Conservation (phyloP, 2,329 filamentous ascomycete genomes). For the Colletotrichum tanaceti region DNA sequence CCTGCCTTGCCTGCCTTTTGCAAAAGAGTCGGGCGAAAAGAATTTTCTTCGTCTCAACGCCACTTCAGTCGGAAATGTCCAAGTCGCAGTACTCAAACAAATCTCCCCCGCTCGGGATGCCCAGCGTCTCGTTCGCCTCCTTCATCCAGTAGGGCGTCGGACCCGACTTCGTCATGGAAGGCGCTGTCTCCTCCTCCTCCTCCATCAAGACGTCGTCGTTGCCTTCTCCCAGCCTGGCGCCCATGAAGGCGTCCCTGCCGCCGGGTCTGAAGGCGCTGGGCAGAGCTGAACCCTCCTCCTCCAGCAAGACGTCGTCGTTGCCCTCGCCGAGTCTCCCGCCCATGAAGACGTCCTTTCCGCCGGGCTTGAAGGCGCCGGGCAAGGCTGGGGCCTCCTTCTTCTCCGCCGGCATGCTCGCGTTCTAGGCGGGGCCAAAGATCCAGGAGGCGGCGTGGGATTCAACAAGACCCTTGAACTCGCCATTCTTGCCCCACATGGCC, state of each 20-base stretch:
- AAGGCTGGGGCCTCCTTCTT: neutral
- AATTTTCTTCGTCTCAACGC: neutral
- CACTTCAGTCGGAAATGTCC: neutral
- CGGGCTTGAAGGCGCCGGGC: too few species aligned
- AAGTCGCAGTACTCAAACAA: neutral
- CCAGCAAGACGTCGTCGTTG: neutral
- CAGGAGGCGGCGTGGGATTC: constrained; percentile 11
- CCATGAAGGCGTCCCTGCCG: constrained; percentile 23
- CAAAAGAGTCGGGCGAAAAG: too few species aligned
- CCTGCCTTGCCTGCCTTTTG: too few species aligned
- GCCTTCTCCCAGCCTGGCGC: neutral
- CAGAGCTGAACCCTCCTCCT: neutral
- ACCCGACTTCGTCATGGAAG: neutral
- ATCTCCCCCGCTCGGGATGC: neutral
- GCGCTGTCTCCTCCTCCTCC: constrained; percentile 1
- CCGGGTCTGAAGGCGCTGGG: too few species aligned
- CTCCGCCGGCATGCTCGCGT: constrained; percentile 7
- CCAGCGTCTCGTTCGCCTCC: constrained; percentile 23
- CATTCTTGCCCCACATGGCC: constrained; percentile 18
- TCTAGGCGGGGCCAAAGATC: constrained; percentile 26
- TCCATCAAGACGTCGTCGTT: neutral
- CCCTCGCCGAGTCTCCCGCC: neutral
- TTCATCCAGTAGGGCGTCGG: constrained; percentile 21
- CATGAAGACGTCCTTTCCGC: constrained; percentile 19
- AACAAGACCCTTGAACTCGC: constrained; percentile 29